phyloP scores from a whole-genome alignment of 2,329 filamentous ascomycete genomes.

The Arthrobotrys pseudoclavata region DNA sequence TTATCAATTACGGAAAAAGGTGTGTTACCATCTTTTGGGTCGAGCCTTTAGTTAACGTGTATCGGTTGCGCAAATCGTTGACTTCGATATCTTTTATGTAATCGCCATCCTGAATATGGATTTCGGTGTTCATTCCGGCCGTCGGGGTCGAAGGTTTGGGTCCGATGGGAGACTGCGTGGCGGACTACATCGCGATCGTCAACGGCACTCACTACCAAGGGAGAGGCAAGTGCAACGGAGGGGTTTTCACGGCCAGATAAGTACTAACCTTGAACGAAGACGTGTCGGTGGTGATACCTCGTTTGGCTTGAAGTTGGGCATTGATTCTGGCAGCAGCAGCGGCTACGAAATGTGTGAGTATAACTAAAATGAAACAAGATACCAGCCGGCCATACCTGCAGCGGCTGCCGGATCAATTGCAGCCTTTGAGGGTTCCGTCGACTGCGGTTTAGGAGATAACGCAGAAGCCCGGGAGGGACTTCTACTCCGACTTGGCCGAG shows the following conservation, averaged over 20 bases:
- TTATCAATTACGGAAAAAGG: constrained; percentile 69
- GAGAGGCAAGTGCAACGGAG: background rate
- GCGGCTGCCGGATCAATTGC: constrained; percentile 79
- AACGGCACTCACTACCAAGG: background rate
- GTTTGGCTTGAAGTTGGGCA: constrained; percentile 84
- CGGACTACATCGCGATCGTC: constrained; percentile 68
- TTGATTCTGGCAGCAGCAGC: constrained; percentile 91
- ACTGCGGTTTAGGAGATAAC: constrained; percentile 64
- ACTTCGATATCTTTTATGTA: constrained; percentile 99
- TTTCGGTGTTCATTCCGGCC: constrained; percentile 80
- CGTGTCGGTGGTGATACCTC: constrained; percentile 72
- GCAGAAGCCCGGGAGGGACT: constrained; percentile 69
- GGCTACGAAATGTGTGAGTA: constrained; percentile 70
- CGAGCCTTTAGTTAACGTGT: constrained; percentile 94
- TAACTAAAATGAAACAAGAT: constrained; percentile 47
- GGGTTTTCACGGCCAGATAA: background rate
- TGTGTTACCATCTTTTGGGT: constrained; percentile 97
- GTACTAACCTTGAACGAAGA: constrained; percentile 37
- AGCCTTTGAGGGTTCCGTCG: constrained; percentile 68
- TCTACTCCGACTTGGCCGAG: constrained; percentile 80
- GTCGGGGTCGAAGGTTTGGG: constrained; percentile 35
- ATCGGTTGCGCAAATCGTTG: constrained; percentile 96
- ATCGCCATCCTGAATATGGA: constrained; percentile 96
- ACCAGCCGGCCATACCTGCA: constrained; percentile 72
- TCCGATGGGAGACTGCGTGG: constrained; percentile 67